phyloP scores from a whole-genome alignment of 495 filamentous ascomycete genomes.

The Aspergillus nidulans region DNA sequence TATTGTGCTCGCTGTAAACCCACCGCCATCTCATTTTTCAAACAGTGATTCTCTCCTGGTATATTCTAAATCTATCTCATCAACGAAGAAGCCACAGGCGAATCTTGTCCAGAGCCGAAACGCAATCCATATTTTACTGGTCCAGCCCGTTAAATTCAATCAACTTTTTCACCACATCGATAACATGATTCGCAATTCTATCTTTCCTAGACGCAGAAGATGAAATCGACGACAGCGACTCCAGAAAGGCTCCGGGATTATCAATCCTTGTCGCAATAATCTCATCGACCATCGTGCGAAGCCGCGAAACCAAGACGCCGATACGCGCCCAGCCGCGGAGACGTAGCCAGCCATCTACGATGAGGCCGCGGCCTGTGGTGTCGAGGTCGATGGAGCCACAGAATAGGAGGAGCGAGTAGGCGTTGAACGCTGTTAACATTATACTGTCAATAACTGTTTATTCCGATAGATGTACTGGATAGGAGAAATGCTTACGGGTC shows the following conservation, averaged over 20 bases:
- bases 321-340: conserved; percentile 92
- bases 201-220: conserved; percentile 19
- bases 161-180: conserved; percentile 69
- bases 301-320: conserved; percentile 77
- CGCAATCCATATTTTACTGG: conserved; percentile 29
- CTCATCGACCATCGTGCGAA: conserved; percentile 82
- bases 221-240: conserved; percentile 5
- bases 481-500: conserved; percentile 60
- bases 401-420: conserved; percentile 88
- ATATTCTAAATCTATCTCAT: background rate
- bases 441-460: background rate
- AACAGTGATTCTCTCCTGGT: background rate
- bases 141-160: conserved; percentile 88
- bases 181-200: conserved; percentile 56
- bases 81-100: background rate
- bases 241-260: conserved; percentile 56
- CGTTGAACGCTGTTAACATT: conserved; percentile 67
- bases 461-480: background rate
- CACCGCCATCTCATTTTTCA: background rate
- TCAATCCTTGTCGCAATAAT: conserved; percentile 75
- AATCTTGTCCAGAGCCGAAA: background rate
- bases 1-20: background rate
- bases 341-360: conserved; percentile 91
- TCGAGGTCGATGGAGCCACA: conserved; percentile 79
- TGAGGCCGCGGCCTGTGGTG: conserved; percentile 77